These are phyloP conservation scores for Immersiella caudata DNA, from an alignment of 495 filamentous ascomycete species.

Conservation along the genomic window DNA sequence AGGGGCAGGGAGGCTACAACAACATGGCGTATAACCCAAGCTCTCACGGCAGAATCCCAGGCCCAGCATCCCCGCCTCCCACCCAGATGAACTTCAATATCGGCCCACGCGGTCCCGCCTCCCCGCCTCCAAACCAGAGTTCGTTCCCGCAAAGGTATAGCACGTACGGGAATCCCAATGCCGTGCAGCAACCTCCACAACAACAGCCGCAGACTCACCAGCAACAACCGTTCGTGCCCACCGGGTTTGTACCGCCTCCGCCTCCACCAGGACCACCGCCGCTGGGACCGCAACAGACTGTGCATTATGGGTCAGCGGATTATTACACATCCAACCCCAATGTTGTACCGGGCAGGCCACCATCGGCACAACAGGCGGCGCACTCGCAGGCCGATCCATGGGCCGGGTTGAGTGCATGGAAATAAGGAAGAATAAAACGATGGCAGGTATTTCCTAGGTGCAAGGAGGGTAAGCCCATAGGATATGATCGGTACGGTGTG, in stretches of 20 bases:
- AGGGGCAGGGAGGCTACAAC: constrained; percentile 24
- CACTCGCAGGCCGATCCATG: constrained; percentile 66
- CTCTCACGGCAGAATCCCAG: constrained; percentile 51
- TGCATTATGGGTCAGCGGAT: constrained; percentile 45
- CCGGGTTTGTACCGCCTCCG: constrained; percentile 87
- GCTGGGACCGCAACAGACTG: constrained; percentile 68
- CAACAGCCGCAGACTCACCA: constrained; percentile 37
- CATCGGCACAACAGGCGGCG: constrained; percentile 26
- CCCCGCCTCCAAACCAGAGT: constrained; percentile 57
- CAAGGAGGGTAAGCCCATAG: too few relatives aligned
- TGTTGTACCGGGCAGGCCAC: constrained; percentile 21
- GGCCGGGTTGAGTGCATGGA: constrained; percentile 87
- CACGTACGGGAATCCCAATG: constrained; percentile 53
- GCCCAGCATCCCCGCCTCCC: constrained; percentile 52
- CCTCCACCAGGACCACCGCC: constrained; percentile 84
- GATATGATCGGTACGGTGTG: too few relatives aligned
- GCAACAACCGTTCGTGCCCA: constrained; percentile 58
- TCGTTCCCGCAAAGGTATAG: constrained; percentile 46
- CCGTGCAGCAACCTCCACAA: constrained; percentile 27
- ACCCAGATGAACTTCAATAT: constrained; percentile 51
- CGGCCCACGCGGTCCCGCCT: constrained; percentile 50
- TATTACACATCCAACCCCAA: constrained; percentile 39
- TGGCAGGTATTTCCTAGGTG: too few relatives aligned
- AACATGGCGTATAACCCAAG: constrained; percentile 49
- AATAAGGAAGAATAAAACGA: constrained; percentile 47